Conservation (phyloP, 805 yeast species). For the Barnettozyma botsteinii region DNA sequence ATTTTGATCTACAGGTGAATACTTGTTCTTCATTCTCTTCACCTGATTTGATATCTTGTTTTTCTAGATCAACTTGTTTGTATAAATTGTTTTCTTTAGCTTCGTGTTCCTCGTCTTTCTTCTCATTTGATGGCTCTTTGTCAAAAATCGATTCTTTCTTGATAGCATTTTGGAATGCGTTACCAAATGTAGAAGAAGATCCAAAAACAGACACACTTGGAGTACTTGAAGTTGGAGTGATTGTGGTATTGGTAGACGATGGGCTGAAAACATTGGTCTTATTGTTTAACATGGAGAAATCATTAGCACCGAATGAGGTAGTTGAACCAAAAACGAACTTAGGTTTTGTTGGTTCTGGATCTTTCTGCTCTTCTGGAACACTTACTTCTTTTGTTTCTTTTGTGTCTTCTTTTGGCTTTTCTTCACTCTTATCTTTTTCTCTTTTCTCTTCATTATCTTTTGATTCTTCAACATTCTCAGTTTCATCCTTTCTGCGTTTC, state of each 20-base stretch:
- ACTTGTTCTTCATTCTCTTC: constrained; percentile 79
- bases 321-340: constrained; percentile 53
- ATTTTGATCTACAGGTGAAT: constrained; percentile 67
- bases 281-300: constrained; percentile 30
- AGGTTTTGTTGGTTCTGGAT: constrained; percentile 24
- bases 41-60: constrained; percentile 68
- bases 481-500: constrained; percentile 7
- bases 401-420: not conserved
- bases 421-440: constrained; percentile 9
- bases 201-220: constrained; percentile 34
- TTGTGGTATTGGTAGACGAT: constrained; percentile 1
- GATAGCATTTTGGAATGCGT: constrained; percentile 50
- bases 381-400: constrained; percentile 8
- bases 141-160: constrained; percentile 57
- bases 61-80: constrained; percentile 55
- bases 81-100: constrained; percentile 33
- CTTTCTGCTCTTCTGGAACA: not conserved
- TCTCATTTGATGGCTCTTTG: constrained; percentile 21
- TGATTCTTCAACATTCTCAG: constrained; percentile 1
- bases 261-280: constrained; percentile 34
- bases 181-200: constrained; percentile 40
- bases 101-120: constrained; percentile 6
- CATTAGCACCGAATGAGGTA: constrained; percentile 41
- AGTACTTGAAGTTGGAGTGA: constrained; percentile 2
- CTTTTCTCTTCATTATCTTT: not conserved